Base-by-base conservation (phyloP, 2,329 filamentous ascomycete genomes). In the Alternaria conjuncta region DNA sequence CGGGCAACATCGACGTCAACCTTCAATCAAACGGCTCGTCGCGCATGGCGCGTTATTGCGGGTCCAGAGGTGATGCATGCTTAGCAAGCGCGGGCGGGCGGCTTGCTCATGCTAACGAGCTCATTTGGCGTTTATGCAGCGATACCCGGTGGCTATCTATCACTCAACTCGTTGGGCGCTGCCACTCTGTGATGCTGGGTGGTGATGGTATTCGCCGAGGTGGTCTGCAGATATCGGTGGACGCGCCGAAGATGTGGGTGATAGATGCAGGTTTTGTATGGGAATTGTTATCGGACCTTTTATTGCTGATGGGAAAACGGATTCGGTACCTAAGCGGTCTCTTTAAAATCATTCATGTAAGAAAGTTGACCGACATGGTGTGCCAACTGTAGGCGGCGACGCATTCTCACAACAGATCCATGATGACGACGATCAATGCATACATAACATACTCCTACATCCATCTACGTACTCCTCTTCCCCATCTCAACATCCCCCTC, bases 401-500 rank as follows among this genome's bases (percentile, higher is more conserved):
- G 4, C 15, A 36, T 0, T 3, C 4, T 36, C 32, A 0, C 32
- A 2, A 36, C 0, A 5, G 32, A 36, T 36, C 0, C 4, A 36
- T 36, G 7, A 1, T 9, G 7, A 3, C 7, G 2, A 5, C 4
- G 13, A 12, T 18, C 11, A 41, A n/a, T 13, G 15, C 30, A 53
- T 25, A n/a, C 3, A 53, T 8, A 1, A 8, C 8, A n/a, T 9
- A 5, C 18, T 20, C 18, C 45, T 36, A 28, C 1, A 15, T 15
- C 23, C 3, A 43, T 45, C 36, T 56, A 54, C 72, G 66, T 89
- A 68, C 86, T 90, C 80, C 87, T 84, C 82, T 94, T 93, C 65
- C 90, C 91, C 85, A 92, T 86, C 81, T 94, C 92, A 75, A 86
- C 70, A 71, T 92, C 90, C 61, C 84, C 85, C 8, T 85, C 75